Evolutionary conservation across 352 stramenopile genomes (phyloP), one percentile per base, ranked within the genome.

Genomic region (Albugo candida): DNA sequence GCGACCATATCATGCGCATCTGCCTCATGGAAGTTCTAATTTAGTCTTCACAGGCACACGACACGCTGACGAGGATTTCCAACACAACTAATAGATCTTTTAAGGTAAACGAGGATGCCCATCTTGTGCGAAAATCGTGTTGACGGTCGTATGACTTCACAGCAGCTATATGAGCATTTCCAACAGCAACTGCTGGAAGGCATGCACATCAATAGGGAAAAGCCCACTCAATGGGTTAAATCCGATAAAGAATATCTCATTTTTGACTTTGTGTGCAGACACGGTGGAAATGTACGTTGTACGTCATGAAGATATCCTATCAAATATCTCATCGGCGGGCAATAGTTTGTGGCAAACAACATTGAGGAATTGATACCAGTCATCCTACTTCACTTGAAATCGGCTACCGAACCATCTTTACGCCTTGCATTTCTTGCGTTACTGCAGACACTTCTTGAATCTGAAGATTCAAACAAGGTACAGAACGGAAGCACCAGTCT

Each of bases 341-440:
- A 24, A n/a, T 12, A 10, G 36, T 49, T 31, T 8, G 24, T 71
- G 44, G 66, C 56, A 13, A 61, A 65, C 14, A 80, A 70, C 39
- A 62, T 89, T 54, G 51, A 45, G 13, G 63, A 60, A 46, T 55
- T 87, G 19, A 58, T 84, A 0, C 70, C 72, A 13, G 70, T 79
- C 27, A 50, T 87, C 36, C 49, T 91, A 36, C 37, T 73, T 11
- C 74, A 91, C 50, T 49, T 91, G 37, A 68, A 80, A 11, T 59
- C 70, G 24, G 46, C 53, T n/a, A 66, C 70, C 27, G 77, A 85
- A 36, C 66, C 74, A 5, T 74, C 87, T 51, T 67, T 91, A 36
- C 72, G 77, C 3, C 59, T 91, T 14, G 64, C 72, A 24, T 91
- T 87, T 51, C 65, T 91, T 43, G 75, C 76, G n/a, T 63, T 92